Conservation (phyloP, 2,329 filamentous ascomycete species). For the Fusarium illudens region DNA sequence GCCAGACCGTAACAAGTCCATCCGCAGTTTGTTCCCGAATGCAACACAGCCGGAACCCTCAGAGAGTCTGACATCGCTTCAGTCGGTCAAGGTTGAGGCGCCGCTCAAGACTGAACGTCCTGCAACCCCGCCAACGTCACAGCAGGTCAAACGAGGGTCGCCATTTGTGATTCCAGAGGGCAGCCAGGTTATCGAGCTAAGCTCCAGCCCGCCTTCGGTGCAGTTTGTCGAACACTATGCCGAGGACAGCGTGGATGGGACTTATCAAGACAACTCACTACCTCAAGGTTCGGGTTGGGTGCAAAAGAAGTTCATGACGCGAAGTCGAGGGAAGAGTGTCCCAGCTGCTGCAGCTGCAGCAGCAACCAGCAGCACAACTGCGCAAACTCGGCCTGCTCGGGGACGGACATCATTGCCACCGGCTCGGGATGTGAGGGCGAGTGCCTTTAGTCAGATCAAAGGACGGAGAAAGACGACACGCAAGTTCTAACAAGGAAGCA, state of each 20-base stretch:
- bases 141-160: conserved; percentile 26
- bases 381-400: conserved; percentile 1
- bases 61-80: background rate
- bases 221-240: conserved; percentile 33
- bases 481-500: conserved; percentile 28
- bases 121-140: conserved; percentile 22
- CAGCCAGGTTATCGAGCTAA: conserved; percentile 46
- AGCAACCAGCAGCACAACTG: background rate
- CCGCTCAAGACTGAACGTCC: background rate
- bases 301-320: conserved; percentile 33
- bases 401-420: conserved; percentile 31
- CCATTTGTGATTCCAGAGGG: conserved; percentile 42
- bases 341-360: conserved; percentile 24
- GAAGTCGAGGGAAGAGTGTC: conserved; percentile 32
- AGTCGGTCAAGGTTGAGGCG: conserved; percentile 9
- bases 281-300: conserved; percentile 32
- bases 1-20: conserved; percentile 38
- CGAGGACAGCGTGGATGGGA: conserved; percentile 34
- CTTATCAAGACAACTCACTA: conserved; percentile 32
- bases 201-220: conserved; percentile 40
- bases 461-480: conserved; percentile 33
- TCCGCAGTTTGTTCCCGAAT: conserved; percentile 45
- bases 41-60: conserved; percentile 43
- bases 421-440: conserved; percentile 27
- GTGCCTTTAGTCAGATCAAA: conserved; percentile 38